A percentile compares a stretch with the other conserved stretches of the same genome.
These are phyloP conservation scores for Filobasidium floriforme DNA, from an alignment of 768 basidiomycete genomes.

Conservation along the genomic window DNA sequence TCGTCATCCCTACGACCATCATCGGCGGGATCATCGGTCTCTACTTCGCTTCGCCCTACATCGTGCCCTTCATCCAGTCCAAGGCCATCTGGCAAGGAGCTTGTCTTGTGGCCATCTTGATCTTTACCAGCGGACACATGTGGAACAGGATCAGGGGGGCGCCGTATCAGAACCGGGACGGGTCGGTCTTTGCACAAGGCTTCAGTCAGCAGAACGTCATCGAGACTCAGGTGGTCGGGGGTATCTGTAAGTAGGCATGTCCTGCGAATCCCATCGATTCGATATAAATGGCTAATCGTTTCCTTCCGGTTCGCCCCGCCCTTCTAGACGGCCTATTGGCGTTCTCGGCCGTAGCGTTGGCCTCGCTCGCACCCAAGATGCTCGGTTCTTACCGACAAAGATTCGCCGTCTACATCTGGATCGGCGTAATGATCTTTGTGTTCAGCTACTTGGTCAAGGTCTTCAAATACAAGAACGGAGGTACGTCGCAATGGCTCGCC, in stretches of 20 bases:
- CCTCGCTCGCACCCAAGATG: slow-evolving; percentile 59
- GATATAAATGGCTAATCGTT: no score
- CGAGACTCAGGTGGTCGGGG: slow-evolving; percentile 78
- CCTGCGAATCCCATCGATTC: no score
- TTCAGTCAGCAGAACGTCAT: slow-evolving; percentile 86
- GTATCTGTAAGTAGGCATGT: slow-evolving; percentile 63
- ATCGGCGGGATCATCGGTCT: slow-evolving; percentile 50
- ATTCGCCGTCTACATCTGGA: slow-evolving; percentile 83
- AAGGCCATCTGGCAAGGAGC: slow-evolving; percentile 47
- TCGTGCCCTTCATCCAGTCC: slow-evolving; percentile 38
- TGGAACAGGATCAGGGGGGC: slow-evolving; percentile 81
- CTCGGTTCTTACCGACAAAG: slow-evolving; percentile 67
- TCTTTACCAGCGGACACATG: slow-evolving; percentile 94
- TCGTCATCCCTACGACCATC: slow-evolving; percentile 52
- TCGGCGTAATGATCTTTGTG: slow-evolving; percentile 66
- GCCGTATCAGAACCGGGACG: slow-evolving; percentile 50
- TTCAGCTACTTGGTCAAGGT: slow-evolving; percentile 79
- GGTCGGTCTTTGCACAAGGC: slow-evolving; percentile 60
- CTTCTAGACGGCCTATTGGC: slow-evolving; percentile 72
- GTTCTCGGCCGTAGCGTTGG: slow-evolving; percentile 68
- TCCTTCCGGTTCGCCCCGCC: background rate
- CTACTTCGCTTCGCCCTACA: slow-evolving; percentile 44
- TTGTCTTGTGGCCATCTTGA: slow-evolving; percentile 57
- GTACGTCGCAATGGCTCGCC: slow-evolving; percentile 46
- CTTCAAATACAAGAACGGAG: slow-evolving; percentile 85